Percentiles rank a stretch among this genome's conserved stretches.
phyloP scores from a whole-genome alignment of 805 yeast genomes.

The Zygosaccharomyces gambellarensis region DNA sequence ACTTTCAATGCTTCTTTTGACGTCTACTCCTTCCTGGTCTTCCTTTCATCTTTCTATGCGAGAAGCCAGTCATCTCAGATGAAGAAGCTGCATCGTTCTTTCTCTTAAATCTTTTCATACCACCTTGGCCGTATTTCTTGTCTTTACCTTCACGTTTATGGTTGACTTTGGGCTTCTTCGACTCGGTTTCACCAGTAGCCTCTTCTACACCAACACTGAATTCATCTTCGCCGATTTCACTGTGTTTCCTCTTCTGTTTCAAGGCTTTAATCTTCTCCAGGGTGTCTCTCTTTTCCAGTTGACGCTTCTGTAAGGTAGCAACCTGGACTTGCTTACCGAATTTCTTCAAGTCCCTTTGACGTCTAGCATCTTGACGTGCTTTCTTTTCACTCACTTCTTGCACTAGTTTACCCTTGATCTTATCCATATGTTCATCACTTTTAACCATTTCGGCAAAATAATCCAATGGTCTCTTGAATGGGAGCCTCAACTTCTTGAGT shows the following conservation, averaged over 20 bases:
- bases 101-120: constrained; percentile 68
- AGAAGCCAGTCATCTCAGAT: constrained; percentile 58
- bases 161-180: constrained; percentile 54
- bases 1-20: constrained; percentile 25
- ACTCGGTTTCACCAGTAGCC: constrained; percentile 45
- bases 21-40: constrained; percentile 56
- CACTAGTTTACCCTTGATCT: constrained; percentile 72
- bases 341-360: constrained; percentile 91
- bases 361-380: constrained; percentile 88
- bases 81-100: constrained; percentile 69
- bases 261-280: constrained; percentile 86
- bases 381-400: constrained; percentile 78
- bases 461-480: constrained; percentile 90
- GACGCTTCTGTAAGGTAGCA: constrained; percentile 89
- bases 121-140: constrained; percentile 71
- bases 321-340: constrained; percentile 96
- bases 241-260: constrained; percentile 78
- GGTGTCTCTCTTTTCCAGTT: constrained; percentile 85
- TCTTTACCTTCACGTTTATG: constrained; percentile 67
- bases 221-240: constrained; percentile 50
- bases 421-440: constrained; percentile 97
- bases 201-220: constrained; percentile 93
- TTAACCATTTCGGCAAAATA: constrained; percentile 98
- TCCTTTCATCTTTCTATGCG: constrained; percentile 49
- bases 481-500: constrained; percentile 64